Evolutionary conservation across 192 early-diverging fungal genomes (phyloP).

Genomic region (Rhizoclosmatium sp.): DNA sequence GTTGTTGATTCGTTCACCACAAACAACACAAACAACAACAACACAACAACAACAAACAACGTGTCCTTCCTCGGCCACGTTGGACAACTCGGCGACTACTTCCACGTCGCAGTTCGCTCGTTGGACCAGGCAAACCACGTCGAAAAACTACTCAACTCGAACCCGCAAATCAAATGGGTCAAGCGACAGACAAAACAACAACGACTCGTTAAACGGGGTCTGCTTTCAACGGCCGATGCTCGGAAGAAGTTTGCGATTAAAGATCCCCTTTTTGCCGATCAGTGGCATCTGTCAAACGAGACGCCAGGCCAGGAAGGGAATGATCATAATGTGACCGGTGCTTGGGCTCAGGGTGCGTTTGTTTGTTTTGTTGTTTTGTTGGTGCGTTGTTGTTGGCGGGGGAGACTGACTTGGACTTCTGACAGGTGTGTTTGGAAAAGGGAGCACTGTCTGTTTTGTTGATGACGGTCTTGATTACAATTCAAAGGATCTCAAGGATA

Average conservation of each 20-base stretch:
- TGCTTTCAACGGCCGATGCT: constrained; percentile 27
- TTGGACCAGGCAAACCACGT: not conserved
- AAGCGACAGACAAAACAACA: constrained; percentile 47
- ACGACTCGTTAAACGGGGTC: constrained; percentile 51
- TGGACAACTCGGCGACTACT: constrained; percentile 72
- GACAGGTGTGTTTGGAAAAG: constrained; percentile 83
- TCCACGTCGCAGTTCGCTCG: constrained; percentile 65
- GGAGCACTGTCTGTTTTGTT: constrained; percentile 87
- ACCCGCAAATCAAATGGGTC: constrained; percentile 42
- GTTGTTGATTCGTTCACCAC: too few relatives aligned
- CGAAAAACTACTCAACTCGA: not conserved
- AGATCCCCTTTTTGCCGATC: constrained; percentile 79
- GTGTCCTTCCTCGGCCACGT: constrained; percentile 62
- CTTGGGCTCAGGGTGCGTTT: constrained; percentile 83
- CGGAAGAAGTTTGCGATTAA: constrained; percentile 58
- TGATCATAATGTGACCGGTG: constrained; percentile 93
- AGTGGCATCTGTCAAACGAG: constrained; percentile 81
- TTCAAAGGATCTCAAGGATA: constrained; percentile 81
- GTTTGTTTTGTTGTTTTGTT: not conserved
- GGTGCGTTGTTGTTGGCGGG: not conserved
- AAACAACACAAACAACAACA: too few relatives aligned
- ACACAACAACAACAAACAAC: not conserved
- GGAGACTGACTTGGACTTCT: not conserved
- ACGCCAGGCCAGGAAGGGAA: constrained; percentile 58
- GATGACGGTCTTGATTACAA: constrained; percentile 95